phyloP scores from a whole-genome alignment of 2,329 filamentous ascomycete species.

The Aspergillus piperis region DNA sequence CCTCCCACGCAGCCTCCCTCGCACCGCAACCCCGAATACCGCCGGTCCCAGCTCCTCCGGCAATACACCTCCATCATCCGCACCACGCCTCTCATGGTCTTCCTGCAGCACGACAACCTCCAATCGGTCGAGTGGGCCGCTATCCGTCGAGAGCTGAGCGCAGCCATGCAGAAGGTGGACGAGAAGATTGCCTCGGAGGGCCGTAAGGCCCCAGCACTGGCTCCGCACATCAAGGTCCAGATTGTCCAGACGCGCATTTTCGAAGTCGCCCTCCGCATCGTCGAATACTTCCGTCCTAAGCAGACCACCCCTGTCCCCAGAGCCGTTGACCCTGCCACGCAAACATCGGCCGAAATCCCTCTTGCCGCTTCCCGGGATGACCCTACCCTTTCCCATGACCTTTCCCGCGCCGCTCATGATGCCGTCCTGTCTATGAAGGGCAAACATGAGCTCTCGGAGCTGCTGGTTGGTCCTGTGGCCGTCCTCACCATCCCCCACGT shows the following conservation, averaged over 20 bases:
- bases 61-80: conserved; percentile 86
- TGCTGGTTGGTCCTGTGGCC: conserved; percentile 80
- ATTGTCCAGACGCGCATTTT: conserved; percentile 90
- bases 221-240: conserved; percentile 70
- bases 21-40: conserved; percentile 79
- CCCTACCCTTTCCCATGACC: conserved; percentile 56
- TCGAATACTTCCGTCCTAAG: conserved; percentile 75
- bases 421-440: conserved; percentile 53
- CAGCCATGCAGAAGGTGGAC: conserved; percentile 65
- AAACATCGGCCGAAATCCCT: conserved; percentile 34
- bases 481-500: conserved; percentile 78
- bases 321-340: conserved; percentile 31
- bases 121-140: conserved; percentile 73
- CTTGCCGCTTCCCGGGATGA: conserved; percentile 38
- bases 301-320: conserved; percentile 25
- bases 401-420: conserved; percentile 58
- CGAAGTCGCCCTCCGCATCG: conserved; percentile 76
- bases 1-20: conserved; percentile 78
- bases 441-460: conserved; percentile 66
- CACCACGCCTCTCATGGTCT: conserved; percentile 78
- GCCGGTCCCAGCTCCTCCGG: conserved; percentile 85
- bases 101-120: conserved; percentile 82
- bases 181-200: conserved; percentile 63
- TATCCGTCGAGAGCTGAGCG: conserved; percentile 68
- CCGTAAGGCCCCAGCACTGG: conserved; percentile 48